Conservation (phyloP, 2,329 filamentous ascomycete species). For the Cercospora sp. region DNA sequence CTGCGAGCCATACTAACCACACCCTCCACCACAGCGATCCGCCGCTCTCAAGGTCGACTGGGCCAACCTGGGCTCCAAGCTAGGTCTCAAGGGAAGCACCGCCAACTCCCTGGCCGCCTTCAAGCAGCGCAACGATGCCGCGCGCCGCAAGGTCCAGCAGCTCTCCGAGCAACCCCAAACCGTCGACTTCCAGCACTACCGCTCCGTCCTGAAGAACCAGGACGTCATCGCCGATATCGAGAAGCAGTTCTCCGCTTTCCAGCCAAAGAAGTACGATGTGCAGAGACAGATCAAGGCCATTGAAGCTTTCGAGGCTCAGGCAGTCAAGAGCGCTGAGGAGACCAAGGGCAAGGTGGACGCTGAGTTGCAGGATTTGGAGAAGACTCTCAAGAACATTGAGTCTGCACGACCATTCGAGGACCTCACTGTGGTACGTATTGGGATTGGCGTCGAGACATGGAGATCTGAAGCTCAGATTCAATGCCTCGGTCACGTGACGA, state of each 20-base stretch:
- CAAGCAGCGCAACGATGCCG: slow-evolving; percentile 99
- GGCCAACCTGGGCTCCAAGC: slow-evolving; percentile 88
- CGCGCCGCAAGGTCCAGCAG: slow-evolving; percentile 84
- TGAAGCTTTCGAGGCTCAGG: slow-evolving; percentile 95
- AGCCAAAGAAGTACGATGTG: slow-evolving; percentile 91
- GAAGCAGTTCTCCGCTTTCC: slow-evolving; percentile 88
- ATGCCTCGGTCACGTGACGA: slow-evolving; percentile 13
- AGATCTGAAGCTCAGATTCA: neutral
- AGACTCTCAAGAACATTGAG: slow-evolving; percentile 97
- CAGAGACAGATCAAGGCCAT: slow-evolving; percentile 94
- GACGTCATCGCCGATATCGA: slow-evolving; percentile 95
- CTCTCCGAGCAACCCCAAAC: slow-evolving; percentile 81
- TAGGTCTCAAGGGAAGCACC: slow-evolving; percentile 94
- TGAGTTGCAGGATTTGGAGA: slow-evolving; percentile 89
- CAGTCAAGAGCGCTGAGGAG: slow-evolving; percentile 92
- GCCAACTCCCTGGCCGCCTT: slow-evolving; percentile 88
- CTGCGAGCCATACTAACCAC: slow-evolving; percentile 25
- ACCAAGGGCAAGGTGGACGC: slow-evolving; percentile 95
- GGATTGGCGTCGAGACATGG: neutral
- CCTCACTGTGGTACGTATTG: slow-evolving; percentile 83
- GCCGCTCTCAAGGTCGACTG: slow-evolving; percentile 99
- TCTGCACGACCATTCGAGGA: slow-evolving; percentile 93
- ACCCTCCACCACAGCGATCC: slow-evolving; percentile 68
- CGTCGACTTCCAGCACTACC: slow-evolving; percentile 94
- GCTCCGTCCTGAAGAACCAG: slow-evolving; percentile 89